Percentiles rank a stretch among this genome's conserved stretches.
These are phyloP conservation scores for Nectriaceae sp. DNA, from an alignment of 2,329 filamentous ascomycete genomes.

Conservation along the genomic window DNA sequence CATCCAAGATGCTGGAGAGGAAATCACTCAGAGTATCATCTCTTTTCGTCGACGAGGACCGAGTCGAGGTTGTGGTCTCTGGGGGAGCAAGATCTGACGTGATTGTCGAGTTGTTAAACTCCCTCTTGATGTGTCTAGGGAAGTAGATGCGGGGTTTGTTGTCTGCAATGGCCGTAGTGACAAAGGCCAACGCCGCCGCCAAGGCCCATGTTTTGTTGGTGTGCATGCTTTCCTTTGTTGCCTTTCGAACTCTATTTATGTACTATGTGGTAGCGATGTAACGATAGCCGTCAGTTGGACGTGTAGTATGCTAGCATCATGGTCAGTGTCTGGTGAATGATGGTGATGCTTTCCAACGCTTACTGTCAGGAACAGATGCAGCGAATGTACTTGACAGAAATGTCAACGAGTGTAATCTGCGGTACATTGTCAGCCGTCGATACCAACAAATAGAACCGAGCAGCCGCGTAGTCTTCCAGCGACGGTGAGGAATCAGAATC, in stretches of 20 bases:
- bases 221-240: conserved; percentile 46
- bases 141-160: conserved; percentile 58
- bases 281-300: conserved; percentile 21
- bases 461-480: no score
- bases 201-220: conserved; percentile 45
- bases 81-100: conserved; percentile 17
- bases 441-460: no score
- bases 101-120: conserved; percentile 46
- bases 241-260: conserved; percentile 16
- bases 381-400: conserved; percentile 62
- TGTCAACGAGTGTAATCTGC: conserved; percentile 53
- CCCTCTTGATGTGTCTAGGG: conserved; percentile 56
- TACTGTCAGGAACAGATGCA: conserved; percentile 51
- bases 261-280: conserved; percentile 19
- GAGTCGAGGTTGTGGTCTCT: conserved; percentile 14
- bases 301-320: conserved; percentile 18
- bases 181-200: conserved; percentile 51
- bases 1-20: conserved; percentile 23
- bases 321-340: conserved; percentile 7
- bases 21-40: conserved; percentile 24
- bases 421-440: conserved; percentile 10
- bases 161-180: conserved; percentile 48
- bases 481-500: no score
- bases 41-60: conserved; percentile 10
- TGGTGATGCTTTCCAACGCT: conserved; percentile 14